Conservation (phyloP, 305 asterid genomes). For the Fraxinus floribunda region DNA sequence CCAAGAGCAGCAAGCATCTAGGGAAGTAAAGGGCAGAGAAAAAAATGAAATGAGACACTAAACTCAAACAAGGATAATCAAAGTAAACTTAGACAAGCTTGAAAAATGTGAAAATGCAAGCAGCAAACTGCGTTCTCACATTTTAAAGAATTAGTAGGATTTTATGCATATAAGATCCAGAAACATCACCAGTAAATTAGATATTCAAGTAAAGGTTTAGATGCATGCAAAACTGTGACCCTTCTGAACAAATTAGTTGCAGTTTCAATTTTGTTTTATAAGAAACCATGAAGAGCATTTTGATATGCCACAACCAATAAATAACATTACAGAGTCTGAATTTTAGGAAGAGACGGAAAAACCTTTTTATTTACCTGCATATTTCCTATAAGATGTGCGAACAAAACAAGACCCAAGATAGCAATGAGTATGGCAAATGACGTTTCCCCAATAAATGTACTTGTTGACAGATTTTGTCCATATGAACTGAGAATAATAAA, state of each 20-base stretch:
- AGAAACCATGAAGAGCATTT: too few relatives aligned
- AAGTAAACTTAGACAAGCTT: not conserved
- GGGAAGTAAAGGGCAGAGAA: not conserved
- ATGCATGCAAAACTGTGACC: not conserved
- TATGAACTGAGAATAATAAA: slow-evolving; percentile 59
- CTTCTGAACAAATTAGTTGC: not conserved
- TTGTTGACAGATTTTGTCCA: slow-evolving; percentile 88
- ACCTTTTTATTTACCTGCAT: slow-evolving; percentile 66
- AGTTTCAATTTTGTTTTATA: not conserved
- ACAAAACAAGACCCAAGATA: slow-evolving; percentile 77
- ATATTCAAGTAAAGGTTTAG: not conserved
- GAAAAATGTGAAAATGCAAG: not conserved
- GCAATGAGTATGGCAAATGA: slow-evolving; percentile 87
- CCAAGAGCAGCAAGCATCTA: not conserved
- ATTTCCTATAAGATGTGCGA: slow-evolving; percentile 92
- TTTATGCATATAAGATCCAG: not conserved
- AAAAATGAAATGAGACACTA: not conserved
- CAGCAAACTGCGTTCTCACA: too few relatives aligned
- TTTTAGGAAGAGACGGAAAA: not conserved
- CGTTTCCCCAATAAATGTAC: slow-evolving; percentile 83
- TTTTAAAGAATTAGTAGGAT: too few relatives aligned
- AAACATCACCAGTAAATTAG: not conserved
- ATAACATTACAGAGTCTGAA: slow-evolving; percentile 13
- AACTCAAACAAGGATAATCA: not conserved
- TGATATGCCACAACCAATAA: not conserved